Conservation (phyloP, 2,329 filamentous ascomycete genomes). For the Bipolaris victoriae region DNA sequence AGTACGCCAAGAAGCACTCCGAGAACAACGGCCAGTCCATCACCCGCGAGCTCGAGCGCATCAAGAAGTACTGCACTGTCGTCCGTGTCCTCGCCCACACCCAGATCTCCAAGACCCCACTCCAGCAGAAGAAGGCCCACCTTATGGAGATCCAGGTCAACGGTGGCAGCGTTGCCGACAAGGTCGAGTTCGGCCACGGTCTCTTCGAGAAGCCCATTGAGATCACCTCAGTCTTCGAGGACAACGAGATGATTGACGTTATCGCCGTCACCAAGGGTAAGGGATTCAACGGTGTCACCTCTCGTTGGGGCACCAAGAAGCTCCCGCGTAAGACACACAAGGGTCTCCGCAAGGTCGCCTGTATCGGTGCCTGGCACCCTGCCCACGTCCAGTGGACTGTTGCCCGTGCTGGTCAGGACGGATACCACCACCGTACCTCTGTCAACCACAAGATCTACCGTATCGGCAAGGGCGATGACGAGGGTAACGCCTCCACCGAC, state of each 20-base stretch:
- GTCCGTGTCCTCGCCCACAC: constrained; percentile 99
- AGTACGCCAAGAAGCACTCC: constrained; percentile 99
- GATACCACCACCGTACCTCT: constrained; percentile 99
- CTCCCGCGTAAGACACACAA: constrained; percentile 99
- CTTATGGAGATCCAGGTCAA: constrained; percentile 99
- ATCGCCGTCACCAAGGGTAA: constrained; percentile 99
- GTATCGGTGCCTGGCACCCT: constrained; percentile 99
- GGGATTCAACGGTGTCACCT: constrained; percentile 96
- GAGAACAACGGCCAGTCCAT: constrained; percentile 89
- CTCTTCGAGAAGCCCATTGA: constrained; percentile 99
- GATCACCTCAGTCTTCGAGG: constrained; percentile 94
- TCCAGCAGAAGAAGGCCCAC: constrained; percentile 99
- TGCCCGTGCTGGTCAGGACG: constrained; percentile 98
- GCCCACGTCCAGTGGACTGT: constrained; percentile 99
- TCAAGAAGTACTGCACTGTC: constrained; percentile 99
- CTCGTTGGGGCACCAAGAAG: constrained; percentile 99
- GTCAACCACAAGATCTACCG: constrained; percentile 99
- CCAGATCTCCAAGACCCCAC: constrained; percentile 97
- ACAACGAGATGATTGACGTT: constrained; percentile 99
- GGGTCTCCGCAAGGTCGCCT: constrained; percentile 99
- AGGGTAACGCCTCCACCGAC: constrained; percentile 92
- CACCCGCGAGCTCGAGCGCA: constrained; percentile 97
- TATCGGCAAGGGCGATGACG: constrained; percentile 89
- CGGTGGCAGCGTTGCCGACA: constrained; percentile 92
- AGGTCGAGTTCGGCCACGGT: constrained; percentile 93